Evolutionary conservation across 192 early-diverging fungal genomes (phyloP).

Genomic region (Entomortierella lignicola): DNA sequence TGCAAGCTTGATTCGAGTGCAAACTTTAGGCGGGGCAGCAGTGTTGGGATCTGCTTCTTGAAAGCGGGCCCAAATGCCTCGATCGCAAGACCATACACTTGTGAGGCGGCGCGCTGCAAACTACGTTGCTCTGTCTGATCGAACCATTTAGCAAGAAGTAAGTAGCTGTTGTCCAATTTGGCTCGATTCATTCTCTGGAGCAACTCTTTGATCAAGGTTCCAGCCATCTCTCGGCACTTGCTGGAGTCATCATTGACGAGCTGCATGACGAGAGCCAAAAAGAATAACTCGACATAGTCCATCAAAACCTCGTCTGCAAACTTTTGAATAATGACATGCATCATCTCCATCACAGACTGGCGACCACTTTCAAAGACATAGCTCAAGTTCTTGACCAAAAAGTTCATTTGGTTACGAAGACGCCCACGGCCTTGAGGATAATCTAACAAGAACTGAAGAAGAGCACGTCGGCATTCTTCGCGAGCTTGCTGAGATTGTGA

Average conservation of each 20-base stretch:
- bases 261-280: slow-evolving; percentile 85
- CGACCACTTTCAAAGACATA: slow-evolving; percentile 96
- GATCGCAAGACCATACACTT: slow-evolving; percentile 86
- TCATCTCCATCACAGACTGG: slow-evolving; percentile 88
- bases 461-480: slow-evolving; percentile 84
- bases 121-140: slow-evolving; percentile 65
- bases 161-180: slow-evolving; percentile 71
- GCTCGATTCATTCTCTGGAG: slow-evolving; percentile 70
- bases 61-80: slow-evolving; percentile 80
- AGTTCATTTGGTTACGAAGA: slow-evolving; percentile 86
- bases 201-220: slow-evolving; percentile 75
- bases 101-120: slow-evolving; percentile 83
- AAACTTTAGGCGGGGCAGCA: slow-evolving; percentile 63
- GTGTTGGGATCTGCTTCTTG: slow-evolving; percentile 59
- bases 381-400: slow-evolving; percentile 88
- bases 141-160: slow-evolving; percentile 85
- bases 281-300: slow-evolving; percentile 84
- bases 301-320: slow-evolving; percentile 82
- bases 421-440: slow-evolving; percentile 92
- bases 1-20: slow-evolving; percentile 59
- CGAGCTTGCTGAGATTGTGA: slow-evolving; percentile 82
- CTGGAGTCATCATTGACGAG: slow-evolving; percentile 93
- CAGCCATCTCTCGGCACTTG: slow-evolving; percentile 92
- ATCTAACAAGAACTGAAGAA: slow-evolving; percentile 93
- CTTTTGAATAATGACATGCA: slow-evolving; percentile 82